Base-by-base conservation (phyloP, 1,284 basidiomycete genomes). In the Stereum hirsutum region DNA sequence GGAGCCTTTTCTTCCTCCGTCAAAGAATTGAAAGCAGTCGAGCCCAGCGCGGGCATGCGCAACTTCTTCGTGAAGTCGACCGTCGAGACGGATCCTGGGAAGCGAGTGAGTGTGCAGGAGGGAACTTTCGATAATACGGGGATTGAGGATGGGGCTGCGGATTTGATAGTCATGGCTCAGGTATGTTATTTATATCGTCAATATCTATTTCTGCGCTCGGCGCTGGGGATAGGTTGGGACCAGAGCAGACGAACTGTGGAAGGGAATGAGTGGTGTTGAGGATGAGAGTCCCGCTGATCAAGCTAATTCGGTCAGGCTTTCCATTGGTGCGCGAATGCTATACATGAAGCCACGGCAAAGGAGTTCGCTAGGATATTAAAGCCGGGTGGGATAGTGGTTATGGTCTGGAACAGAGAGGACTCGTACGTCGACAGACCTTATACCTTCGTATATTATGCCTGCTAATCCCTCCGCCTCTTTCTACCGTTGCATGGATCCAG, bases 351-450 rank as follows among this genome's bases (percentile, higher is more conserved):
- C 43, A 82, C 85, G 1, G 68, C 69, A 12, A 60, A 59, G 0
- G 86, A 89, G 55, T 83, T 89, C 55, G 68, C 74, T 19, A 72
- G 87, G 27, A 72, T 87, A 52, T 63, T 89, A 39, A 85, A 84
- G 55, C 78, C 81, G 0, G 60, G 63, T 24, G 87, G 85, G 4
- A 59, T 70, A 5, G 67, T 78, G n/a, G 77, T 68, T 3, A 66
- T 84, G 45, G 75, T 88, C 36, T 89, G 87, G 86, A 89, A 89
- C 59, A 60, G 88, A 27, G 86, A 87, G 58, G 79, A 88, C 58
- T 69, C 79, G 81, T 78, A 49, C 41, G 65, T 49, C 10, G 10
- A 8, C 39, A 32, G 35, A 5, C 33, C 36, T 6, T 3, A 21
- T 21, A 44, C 19, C 19, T 23, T 14, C 21, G 6, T n/a, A n/a